Evolutionary conservation across 352 stramenopile species (phyloP).

Genomic region (Phytopythium aichiense): DNA sequence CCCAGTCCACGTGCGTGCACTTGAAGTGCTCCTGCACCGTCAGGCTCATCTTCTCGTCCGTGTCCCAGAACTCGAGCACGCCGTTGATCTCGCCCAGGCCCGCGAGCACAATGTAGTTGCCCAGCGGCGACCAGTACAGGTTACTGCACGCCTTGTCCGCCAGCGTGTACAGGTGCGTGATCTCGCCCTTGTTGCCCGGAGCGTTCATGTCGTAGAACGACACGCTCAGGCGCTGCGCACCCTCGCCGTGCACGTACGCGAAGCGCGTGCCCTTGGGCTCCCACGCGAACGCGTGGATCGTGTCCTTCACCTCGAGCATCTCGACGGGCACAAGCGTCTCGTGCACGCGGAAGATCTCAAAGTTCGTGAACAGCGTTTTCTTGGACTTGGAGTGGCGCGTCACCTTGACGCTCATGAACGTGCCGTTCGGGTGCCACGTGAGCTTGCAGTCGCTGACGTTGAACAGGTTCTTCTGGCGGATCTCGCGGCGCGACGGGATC

Average conservation of each 20-base stretch:
- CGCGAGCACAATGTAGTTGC: conserved; percentile 93
- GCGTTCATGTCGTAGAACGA: conserved; percentile 97
- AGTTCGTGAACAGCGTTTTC: conserved; percentile 99
- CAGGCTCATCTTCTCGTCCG: conserved; percentile 93
- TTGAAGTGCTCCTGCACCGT: conserved; percentile 98
- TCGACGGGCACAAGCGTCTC: conserved; percentile 96
- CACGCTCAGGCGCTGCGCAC: conserved; percentile 89
- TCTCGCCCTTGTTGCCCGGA: conserved; percentile 63
- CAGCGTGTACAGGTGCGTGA: conserved; percentile 95
- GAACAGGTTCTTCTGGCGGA: conserved; percentile 98
- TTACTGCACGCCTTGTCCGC: conserved; percentile 94
- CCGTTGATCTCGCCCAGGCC: conserved; percentile 94
- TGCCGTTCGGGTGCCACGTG: conserved; percentile 96
- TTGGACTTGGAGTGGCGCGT: conserved; percentile 91
- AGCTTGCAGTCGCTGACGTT: conserved; percentile 95
- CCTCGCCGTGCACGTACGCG: conserved; percentile 95
- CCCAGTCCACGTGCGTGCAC: conserved; percentile 97
- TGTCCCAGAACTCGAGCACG: conserved; percentile 97
- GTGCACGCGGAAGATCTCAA: conserved; percentile 97
- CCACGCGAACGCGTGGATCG: conserved; percentile 95
- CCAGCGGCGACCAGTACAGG: conserved; percentile 96
- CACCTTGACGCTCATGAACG: conserved; percentile 91
- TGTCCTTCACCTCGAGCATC: conserved; percentile 97
- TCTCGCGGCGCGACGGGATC: conserved; percentile 91
- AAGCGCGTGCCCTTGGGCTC: conserved; percentile 96